Percentiles rank a stretch among this genome's conserved stretches.
These are phyloP conservation scores for Nakazawaea sp. DNA, from an alignment of 805 yeast genomes.

Conservation along the genomic window DNA sequence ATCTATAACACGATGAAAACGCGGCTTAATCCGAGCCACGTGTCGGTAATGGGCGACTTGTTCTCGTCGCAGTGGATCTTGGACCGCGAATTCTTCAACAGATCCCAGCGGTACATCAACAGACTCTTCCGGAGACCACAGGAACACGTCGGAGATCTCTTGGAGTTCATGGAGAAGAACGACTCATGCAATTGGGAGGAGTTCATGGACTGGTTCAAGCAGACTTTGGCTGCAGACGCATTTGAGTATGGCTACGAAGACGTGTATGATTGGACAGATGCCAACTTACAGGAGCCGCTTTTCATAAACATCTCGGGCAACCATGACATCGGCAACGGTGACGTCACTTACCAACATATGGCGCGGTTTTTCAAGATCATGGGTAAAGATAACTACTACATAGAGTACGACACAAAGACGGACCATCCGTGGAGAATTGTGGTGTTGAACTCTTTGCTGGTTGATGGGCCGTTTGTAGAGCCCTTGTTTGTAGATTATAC, in stretches of 20 bases:
- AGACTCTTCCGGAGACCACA: slow-evolving; percentile 57
- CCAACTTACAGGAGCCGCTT: slow-evolving; percentile 43
- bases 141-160: slow-evolving; percentile 39
- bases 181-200: slow-evolving; percentile 48
- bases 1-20: slow-evolving; percentile 60
- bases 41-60: slow-evolving; percentile 88
- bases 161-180: slow-evolving; percentile 42
- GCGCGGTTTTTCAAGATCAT: slow-evolving; percentile 66
- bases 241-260: slow-evolving; percentile 47
- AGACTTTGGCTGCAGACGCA: slow-evolving; percentile 21
- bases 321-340: slow-evolving; percentile 97
- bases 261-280: slow-evolving; percentile 60
- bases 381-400: slow-evolving; percentile 82
- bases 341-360: slow-evolving; percentile 88
- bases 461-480: slow-evolving; percentile 89
- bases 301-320: slow-evolving; percentile 88
- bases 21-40: slow-evolving; percentile 68
- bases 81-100: slow-evolving; percentile 75
- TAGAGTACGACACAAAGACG: slow-evolving; percentile 56
- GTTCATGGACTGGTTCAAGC: slow-evolving; percentile 29
- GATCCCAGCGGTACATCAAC: slow-evolving; percentile 71
- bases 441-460: slow-evolving; percentile 73
- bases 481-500: slow-evolving; percentile 60
- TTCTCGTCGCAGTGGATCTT: slow-evolving; percentile 93
- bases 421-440: slow-evolving; percentile 81